phyloP scores from a whole-genome alignment of 345 rosid species.

The Salix arbutifolia region DNA sequence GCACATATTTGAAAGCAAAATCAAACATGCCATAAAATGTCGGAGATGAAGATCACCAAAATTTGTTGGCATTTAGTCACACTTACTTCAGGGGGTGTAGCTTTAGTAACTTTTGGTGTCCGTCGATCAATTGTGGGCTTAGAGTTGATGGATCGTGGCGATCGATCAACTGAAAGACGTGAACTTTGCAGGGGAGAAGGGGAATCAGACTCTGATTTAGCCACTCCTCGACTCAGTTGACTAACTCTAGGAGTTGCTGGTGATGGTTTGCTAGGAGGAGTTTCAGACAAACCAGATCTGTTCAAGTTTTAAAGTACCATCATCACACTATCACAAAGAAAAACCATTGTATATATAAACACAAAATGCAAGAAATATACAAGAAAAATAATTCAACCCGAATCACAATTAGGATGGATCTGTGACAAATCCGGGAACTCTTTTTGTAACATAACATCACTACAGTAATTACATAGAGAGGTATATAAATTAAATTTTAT shows the following conservation, averaged over 20 bases:
- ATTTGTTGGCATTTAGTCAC: neutral
- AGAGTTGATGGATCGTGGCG: slow-evolving; percentile 57
- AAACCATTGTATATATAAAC: neutral
- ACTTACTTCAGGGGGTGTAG: slow-evolving; percentile 69
- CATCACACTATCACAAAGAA: slow-evolving; percentile 11
- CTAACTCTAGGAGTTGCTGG: slow-evolving; percentile 69
- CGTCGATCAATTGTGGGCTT: slow-evolving; percentile 67
- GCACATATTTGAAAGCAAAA: neutral
- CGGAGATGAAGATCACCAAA: neutral
- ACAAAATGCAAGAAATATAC: slow-evolving; percentile 7
- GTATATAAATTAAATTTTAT: neutral
- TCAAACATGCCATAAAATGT: neutral
- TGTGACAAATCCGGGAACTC: slow-evolving; percentile 8
- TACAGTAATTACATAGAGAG: neutral
- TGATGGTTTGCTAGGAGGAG: slow-evolving; percentile 66
- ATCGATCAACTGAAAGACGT: slow-evolving; percentile 66
- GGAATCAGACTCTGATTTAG: slow-evolving; percentile 60
- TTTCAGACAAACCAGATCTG: slow-evolving; percentile 74
- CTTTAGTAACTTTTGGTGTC: slow-evolving; percentile 45
- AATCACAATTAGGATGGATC: slow-evolving; percentile 20
- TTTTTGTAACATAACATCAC: neutral
- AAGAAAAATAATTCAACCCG: neutral
- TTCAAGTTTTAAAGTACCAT: slow-evolving; percentile 16
- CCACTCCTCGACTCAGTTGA: slow-evolving; percentile 44
- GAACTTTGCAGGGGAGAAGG: slow-evolving; percentile 52